Conservation (phyloP, 805 yeast genomes). For the Naumovozyma dairenensis region DNA sequence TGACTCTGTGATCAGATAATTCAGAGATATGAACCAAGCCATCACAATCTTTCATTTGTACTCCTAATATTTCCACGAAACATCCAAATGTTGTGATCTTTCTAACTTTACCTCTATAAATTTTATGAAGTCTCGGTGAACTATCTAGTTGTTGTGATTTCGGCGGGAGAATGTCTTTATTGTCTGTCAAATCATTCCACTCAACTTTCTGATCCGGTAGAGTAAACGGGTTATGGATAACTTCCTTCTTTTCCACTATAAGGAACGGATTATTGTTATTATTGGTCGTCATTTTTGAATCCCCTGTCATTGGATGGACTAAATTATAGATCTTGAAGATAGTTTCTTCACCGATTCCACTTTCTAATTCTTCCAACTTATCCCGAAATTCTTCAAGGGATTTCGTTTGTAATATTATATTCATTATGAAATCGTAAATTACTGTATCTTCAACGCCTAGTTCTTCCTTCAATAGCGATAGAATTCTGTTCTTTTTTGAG, state of each 20-base stretch:
- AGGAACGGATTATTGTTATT: constrained; percentile 2
- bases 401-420: constrained; percentile 10
- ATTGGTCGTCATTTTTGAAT: background rate
- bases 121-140: constrained; percentile 33
- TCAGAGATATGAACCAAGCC: constrained; percentile 78
- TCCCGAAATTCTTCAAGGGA: constrained; percentile 7
- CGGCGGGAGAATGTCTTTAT: constrained; percentile 6
- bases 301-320: background rate
- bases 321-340: constrained; percentile 7
- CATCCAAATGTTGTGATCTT: constrained; percentile 67
- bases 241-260: constrained; percentile 9
- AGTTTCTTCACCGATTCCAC: constrained; percentile 12
- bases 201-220: constrained; percentile 11
- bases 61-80: constrained; percentile 47
- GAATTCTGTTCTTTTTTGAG: background rate
- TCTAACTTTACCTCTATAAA: constrained; percentile 54
- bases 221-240: constrained; percentile 5
- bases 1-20: constrained; percentile 39
- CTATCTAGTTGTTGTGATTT: constrained; percentile 15
- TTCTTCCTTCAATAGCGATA: constrained; percentile 4
- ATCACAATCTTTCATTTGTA: constrained; percentile 27
- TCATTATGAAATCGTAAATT: constrained; percentile 17
- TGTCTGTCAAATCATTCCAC: constrained; percentile 14
- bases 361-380: constrained; percentile 16
- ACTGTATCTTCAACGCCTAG: constrained; percentile 5